phyloP scores from a whole-genome alignment of 2,329 filamentous ascomycete species.

The Ascochyta viciae-villosae region DNA sequence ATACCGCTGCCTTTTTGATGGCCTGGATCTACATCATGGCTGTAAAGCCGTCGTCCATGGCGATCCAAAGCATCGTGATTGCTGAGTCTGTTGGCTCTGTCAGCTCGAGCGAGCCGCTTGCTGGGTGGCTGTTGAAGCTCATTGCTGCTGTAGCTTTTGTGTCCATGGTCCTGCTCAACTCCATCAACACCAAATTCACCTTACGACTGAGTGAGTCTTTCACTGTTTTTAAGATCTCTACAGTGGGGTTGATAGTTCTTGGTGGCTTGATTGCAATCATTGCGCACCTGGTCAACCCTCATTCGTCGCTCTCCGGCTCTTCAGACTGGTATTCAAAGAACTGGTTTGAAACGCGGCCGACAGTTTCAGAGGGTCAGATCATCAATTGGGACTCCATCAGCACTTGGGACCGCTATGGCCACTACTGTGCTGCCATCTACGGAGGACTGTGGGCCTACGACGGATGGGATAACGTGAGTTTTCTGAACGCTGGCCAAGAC shows the following conservation, averaged over 20 bases:
- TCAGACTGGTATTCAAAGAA: slow-evolving; percentile 52
- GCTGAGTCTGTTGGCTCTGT: slow-evolving; percentile 57
- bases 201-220: slow-evolving; percentile 53
- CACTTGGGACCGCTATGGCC: slow-evolving; percentile 66
- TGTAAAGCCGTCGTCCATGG: slow-evolving; percentile 69
- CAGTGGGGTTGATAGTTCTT: slow-evolving; percentile 42
- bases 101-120: slow-evolving; percentile 44
- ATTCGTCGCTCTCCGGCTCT: slow-evolving; percentile 38
- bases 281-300: slow-evolving; percentile 37
- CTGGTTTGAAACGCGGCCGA: slow-evolving; percentile 64
- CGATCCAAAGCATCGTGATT: slow-evolving; percentile 70
- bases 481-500: neutral
- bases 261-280: slow-evolving; percentile 40
- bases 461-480: slow-evolving; percentile 69
- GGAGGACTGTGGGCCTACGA: slow-evolving; percentile 70
- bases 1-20: slow-evolving; percentile 67
- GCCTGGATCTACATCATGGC: slow-evolving; percentile 72
- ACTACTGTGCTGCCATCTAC: slow-evolving; percentile 67
- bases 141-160: slow-evolving; percentile 47
- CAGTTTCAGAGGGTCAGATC: slow-evolving; percentile 52
- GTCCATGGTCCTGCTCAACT: slow-evolving; percentile 53
- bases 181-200: slow-evolving; percentile 52
- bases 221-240: slow-evolving; percentile 49
- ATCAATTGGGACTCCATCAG: slow-evolving; percentile 51
- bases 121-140: slow-evolving; percentile 44